Percentiles rank a stretch among this genome's conserved stretches.
Conservation (phyloP, 139 green algal genomes). For the Auxenochlorella pyrenoidosa region DNA sequence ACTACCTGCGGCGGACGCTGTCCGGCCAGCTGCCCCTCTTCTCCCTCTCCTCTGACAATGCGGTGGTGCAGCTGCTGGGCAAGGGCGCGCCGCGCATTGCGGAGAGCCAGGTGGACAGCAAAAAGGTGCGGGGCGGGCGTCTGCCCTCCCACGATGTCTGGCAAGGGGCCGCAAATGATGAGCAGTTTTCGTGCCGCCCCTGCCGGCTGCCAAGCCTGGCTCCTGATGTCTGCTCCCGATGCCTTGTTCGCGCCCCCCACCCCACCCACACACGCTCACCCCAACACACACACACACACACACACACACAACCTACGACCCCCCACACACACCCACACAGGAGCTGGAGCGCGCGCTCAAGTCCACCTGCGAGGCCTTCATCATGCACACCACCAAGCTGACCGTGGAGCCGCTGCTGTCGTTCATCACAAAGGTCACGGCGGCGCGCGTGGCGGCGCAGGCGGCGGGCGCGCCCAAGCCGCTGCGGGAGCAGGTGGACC, state of each 20-base stretch:
- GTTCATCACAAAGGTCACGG: slow-evolving; percentile 93
- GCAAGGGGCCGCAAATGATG: too few relatives aligned
- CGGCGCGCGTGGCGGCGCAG: slow-evolving; percentile 61
- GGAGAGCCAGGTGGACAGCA: slow-evolving; percentile 67
- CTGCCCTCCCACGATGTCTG: too few relatives aligned
- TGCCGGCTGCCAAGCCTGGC: too few relatives aligned
- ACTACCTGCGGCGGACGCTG: slow-evolving; percentile 87
- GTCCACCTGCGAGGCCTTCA: slow-evolving; percentile 90
- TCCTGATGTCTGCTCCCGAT: neutral
- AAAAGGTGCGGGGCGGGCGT: slow-evolving; percentile 22
- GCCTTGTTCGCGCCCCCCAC: neutral
- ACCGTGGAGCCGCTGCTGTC: slow-evolving; percentile 93
- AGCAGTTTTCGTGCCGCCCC: too few relatives aligned
- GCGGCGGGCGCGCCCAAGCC: slow-evolving; percentile 47
- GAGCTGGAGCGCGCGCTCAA: slow-evolving; percentile 96
- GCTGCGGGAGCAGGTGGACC: slow-evolving; percentile 74
- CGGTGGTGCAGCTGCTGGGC: slow-evolving; percentile 83
- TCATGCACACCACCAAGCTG: slow-evolving; percentile 95
- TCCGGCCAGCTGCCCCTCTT: slow-evolving; percentile 86
- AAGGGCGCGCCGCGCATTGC: slow-evolving; percentile 72
- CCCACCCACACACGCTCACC: too few relatives aligned
- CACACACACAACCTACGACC: neutral
- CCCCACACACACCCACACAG: slow-evolving; percentile 70
- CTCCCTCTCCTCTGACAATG: slow-evolving; percentile 75
- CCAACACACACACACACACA: slow-evolving; percentile 68